These are phyloP conservation scores for Coccomyxa sp. DNA, from an alignment of 139 green algal species.

Conservation along the genomic window DNA sequence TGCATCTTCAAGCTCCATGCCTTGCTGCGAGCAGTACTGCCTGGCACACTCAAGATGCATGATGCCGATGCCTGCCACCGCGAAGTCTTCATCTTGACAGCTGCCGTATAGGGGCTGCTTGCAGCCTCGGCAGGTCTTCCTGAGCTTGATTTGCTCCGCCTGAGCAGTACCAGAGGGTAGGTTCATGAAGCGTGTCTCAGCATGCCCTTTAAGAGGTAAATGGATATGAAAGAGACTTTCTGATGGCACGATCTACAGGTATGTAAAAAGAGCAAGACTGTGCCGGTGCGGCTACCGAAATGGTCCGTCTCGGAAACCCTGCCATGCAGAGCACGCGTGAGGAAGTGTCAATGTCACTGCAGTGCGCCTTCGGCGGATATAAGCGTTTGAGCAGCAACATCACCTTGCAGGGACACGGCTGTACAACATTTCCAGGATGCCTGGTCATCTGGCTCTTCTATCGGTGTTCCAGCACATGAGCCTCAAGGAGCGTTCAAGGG, in stretches of 20 bases:
- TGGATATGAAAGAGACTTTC: not conserved
- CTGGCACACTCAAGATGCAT: constrained; percentile 15
- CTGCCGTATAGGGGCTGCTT: not conserved
- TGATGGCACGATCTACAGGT: not conserved
- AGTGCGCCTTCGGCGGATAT: not conserved
- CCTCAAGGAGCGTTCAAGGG: constrained; percentile 2
- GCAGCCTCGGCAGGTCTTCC: not conserved
- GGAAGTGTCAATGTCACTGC: not conserved
- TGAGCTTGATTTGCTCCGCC: not conserved
- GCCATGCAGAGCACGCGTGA: not conserved
- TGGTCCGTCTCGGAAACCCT: not conserved
- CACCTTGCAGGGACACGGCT: not conserved
- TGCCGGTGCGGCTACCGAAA: not conserved
- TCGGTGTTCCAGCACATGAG: constrained; percentile 11
- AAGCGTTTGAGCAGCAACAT: not conserved
- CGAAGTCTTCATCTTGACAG: not conserved
- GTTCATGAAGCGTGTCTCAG: not conserved
- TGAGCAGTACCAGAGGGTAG: not conserved
- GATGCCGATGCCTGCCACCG: not conserved
- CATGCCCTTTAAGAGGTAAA: not conserved
- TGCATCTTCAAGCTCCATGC: not conserved
- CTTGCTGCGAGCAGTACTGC: constrained; percentile 1
- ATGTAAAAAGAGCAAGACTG: not conserved
- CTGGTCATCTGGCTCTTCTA: constrained; percentile 3
- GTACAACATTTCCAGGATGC: not conserved